Base-by-base conservation (phyloP, 768 basidiomycete genomes). In the Lentinula detonsa region DNA sequence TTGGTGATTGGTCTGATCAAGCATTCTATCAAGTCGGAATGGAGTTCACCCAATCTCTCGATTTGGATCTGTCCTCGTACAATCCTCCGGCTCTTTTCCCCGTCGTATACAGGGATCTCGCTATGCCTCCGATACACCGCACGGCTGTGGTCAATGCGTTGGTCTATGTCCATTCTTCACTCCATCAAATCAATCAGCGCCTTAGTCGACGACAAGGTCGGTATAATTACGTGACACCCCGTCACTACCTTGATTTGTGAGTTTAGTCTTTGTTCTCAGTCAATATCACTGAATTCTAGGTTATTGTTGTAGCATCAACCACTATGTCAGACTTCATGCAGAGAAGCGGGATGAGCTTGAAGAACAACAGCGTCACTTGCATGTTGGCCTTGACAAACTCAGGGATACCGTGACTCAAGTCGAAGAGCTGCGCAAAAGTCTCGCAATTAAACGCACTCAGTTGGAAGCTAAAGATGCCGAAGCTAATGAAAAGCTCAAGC, bases 1-100 rank as follows among this genome's bases (percentile, higher is more conserved):
- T 98, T 67, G 97, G 97, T 31, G 95, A 98, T 71, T 99, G 97
- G 97, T 94, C 95, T 15, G 94, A 97, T 67, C 95, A 98, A 70
- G 95, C 97, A 0, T 91, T 98, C 75, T 98, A 91, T 71, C 97
- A 98, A 78, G 97, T 99, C 62, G 97, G 92, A 46, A 86, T 91
- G 81, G 97, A 98, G 74, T 96, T 99, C 74, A 98, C 96, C 1
- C 85, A 91, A 57, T 89, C 91, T 0, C 82, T 99, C 65, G 97
- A 98, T 73, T 83, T 99, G 64, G 97, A 98, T 68, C 73, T 93
- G 40, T 80, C 91, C 4, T 84, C 87, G 0, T 98, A 95, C 74
- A 78, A 73, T 21, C 85, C 94, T 8, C 92, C 95, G 8, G 69
- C 78, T 15, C 81, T 88, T 64, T 98, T 98, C 87, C 95, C 95